Conservation (phyloP, 2,329 filamentous ascomycete species). For the Oidium heveae region DNA sequence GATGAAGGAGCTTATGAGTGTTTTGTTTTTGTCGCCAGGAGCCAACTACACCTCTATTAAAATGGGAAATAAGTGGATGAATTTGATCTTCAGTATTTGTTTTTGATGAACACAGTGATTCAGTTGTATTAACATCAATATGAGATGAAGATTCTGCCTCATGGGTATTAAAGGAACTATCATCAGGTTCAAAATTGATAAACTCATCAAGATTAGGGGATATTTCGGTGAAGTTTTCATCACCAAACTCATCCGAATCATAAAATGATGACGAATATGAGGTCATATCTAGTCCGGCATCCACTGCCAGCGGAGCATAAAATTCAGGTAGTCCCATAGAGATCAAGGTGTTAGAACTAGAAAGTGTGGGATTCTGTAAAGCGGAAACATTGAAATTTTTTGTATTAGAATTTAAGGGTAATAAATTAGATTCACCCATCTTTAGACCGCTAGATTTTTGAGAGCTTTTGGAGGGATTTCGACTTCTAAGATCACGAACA, state of each 20-base stretch:
- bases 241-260: no score
- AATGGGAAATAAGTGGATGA: slow-evolving; percentile 34
- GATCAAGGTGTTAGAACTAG: no score
- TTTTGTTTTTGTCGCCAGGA: slow-evolving; percentile 48
- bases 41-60: slow-evolving; percentile 44
- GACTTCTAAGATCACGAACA: slow-evolving; percentile 4
- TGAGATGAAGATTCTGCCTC: slow-evolving; percentile 15
- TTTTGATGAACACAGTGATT: slow-evolving; percentile 23
- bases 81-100: slow-evolving; percentile 22
- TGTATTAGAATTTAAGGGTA: slow-evolving; percentile 37
- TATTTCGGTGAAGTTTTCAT: no score
- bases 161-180: slow-evolving; percentile 30
- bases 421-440: slow-evolving; percentile 3
- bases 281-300: no score
- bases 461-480: background rate
- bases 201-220: slow-evolving; percentile 26
- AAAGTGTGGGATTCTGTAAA: no score
- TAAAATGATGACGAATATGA: no score
- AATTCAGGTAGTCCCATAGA: no score
- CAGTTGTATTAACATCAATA: slow-evolving; percentile 19
- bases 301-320: no score
- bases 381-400: slow-evolving; percentile 30
- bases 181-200: slow-evolving; percentile 41
- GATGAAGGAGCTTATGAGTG: slow-evolving; percentile 22
- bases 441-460: background rate